Conservation (phyloP, 768 basidiomycete genomes). For the Pseudohyphozyma bogoriensis region DNA sequence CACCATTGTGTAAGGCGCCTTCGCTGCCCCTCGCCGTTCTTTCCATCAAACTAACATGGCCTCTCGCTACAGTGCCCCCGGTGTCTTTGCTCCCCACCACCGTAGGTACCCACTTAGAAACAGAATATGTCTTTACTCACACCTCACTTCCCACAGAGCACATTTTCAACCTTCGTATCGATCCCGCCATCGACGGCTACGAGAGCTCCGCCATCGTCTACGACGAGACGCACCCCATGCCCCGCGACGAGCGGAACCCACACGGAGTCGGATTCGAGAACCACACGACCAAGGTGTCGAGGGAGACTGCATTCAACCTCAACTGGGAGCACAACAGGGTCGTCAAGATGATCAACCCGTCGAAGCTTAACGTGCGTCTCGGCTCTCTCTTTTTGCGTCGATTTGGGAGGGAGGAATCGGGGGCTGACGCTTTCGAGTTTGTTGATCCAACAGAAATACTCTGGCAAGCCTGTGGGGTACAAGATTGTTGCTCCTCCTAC, state of each 20-base stretch:
- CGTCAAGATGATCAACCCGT: slow-evolving; percentile 31
- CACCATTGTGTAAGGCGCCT: neutral
- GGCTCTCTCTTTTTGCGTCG: too few relatives aligned
- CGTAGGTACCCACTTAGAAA: too few relatives aligned
- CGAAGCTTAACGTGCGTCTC: slow-evolving; percentile 32
- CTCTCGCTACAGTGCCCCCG: neutral
- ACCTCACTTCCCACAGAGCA: too few relatives aligned
- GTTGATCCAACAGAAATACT: too few relatives aligned
- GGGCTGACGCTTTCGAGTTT: too few relatives aligned
- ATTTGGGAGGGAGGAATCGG: too few relatives aligned
- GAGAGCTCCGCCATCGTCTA: neutral
- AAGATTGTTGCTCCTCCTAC: slow-evolving; percentile 31
- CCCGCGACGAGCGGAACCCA: slow-evolving; percentile 3
- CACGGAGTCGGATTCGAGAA: slow-evolving; percentile 21
- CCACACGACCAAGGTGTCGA: slow-evolving; percentile 5
- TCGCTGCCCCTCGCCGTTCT: neutral
- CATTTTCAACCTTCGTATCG: slow-evolving; percentile 13
- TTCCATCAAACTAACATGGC: neutral
- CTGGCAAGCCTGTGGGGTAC: slow-evolving; percentile 31
- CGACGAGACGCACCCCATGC: slow-evolving; percentile 1
- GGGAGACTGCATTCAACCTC: slow-evolving; percentile 6
- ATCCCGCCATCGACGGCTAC: slow-evolving; percentile 13
- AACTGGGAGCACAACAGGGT: neutral
- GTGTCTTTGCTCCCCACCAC: slow-evolving; percentile 11
- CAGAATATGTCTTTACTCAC: neutral